Base-by-base conservation (phyloP, 768 basidiomycete species). In the Tylopilus felleus region DNA sequence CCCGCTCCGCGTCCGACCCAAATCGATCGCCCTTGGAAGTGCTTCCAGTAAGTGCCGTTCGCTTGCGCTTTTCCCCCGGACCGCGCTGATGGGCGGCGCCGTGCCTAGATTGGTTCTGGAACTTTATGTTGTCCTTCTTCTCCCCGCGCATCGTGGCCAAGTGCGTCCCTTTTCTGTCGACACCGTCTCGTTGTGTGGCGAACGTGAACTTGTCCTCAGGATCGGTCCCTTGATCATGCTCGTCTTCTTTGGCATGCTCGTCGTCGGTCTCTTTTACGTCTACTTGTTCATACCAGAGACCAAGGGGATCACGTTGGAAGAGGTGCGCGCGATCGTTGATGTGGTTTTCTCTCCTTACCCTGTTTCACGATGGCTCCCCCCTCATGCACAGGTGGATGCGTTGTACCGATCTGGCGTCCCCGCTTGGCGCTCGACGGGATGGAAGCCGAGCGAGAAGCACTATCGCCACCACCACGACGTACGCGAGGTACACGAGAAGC, bases 221-320 rank as follows among this genome's bases (percentile, higher is more conserved):
- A 89, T 88, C 56, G 85, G 88, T 0, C 87, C 88, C 13, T 74
- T 88, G 57, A 89, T 91, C 66, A 73, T 88, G 38, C 68, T 90
- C 56, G 83, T 89, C 65, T 90, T 90, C 77, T 88, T 81, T 65
- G 84, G 86, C 49, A 82, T 86, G 81, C 75, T 88, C 9, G 57
- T 82, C 22, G 80, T 86, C 61, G 88, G 85, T 35, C 84, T 78
- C 63, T 67, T 80, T 54, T 93, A 88, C 65, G 88, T 89, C 23
- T 88, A 84, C 68, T 70, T 90, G 50, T 80, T 84, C 66, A 81
- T 93, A 44, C 90, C 90, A 21, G 91, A 93, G 75, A 91, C 86
- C 22, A 90, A 82, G 67, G 88, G 88, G 12, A 78, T 91, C 21
- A 81, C 82, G 50, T 68, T 89, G 57, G 88, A 90, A 73, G 85